Conservation (phyloP, 2,329 filamentous ascomycete genomes). For the Botryotinia narcissicola region DNA sequence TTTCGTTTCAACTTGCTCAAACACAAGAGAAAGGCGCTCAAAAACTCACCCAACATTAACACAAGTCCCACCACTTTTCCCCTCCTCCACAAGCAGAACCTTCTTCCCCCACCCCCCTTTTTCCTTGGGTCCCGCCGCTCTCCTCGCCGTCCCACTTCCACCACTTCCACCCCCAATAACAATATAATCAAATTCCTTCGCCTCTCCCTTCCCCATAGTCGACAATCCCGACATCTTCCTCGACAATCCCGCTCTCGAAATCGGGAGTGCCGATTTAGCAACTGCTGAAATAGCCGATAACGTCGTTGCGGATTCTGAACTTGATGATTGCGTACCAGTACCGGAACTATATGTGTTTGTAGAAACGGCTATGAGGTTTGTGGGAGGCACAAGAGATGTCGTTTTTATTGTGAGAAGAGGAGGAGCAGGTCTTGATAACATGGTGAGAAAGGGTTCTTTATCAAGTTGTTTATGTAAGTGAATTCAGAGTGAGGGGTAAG, state of each 20-base stretch:
- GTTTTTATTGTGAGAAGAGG: conserved; percentile 12
- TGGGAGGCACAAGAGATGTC: neutral
- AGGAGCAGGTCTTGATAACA: neutral
- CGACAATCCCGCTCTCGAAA: conserved; percentile 15
- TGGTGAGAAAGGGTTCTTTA: conserved; percentile 8
- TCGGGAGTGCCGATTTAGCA: conserved; percentile 19
- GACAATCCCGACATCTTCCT: conserved; percentile 9
- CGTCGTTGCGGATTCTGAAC: conserved; percentile 15
- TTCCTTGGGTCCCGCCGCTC: conserved; percentile 40
- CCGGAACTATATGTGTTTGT: neutral
- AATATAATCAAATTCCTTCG: conserved; percentile 51
- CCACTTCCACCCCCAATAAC: conserved; percentile 53
- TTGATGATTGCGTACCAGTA: conserved; percentile 1
- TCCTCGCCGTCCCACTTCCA: conserved; percentile 48
- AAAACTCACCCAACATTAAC: conserved; percentile 51
- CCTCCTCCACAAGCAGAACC: conserved; percentile 50
- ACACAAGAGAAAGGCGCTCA: neutral
- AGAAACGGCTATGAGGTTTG: conserved; percentile 13
- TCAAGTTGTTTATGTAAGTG: conserved; percentile 10
- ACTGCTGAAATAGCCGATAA: conserved; percentile 16
- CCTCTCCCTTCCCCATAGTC: conserved; percentile 2
- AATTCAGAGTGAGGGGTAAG: conserved; percentile 17
- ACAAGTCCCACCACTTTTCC: conserved; percentile 48
- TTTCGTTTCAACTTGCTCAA: neutral
- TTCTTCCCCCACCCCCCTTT: conserved; percentile 50